phyloP scores from a whole-genome alignment of 106 monocot species.

The Posidonia australis region DNA sequence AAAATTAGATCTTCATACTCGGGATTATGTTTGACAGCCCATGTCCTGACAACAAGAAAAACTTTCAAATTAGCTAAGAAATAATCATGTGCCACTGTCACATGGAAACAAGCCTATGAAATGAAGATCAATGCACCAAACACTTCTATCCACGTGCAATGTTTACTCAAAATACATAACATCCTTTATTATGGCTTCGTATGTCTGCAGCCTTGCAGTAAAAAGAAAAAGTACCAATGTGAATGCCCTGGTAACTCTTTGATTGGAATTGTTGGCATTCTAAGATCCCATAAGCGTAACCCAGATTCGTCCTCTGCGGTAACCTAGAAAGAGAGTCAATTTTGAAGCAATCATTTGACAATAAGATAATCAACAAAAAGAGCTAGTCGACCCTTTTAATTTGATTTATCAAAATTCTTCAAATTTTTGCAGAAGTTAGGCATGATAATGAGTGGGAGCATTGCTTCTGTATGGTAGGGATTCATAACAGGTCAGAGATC shows the following conservation, averaged over 20 bases:
- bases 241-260: slow-evolving; percentile 72
- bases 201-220: slow-evolving; percentile 16
- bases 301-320: slow-evolving; percentile 96
- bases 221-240: slow-evolving; percentile 73
- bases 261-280: slow-evolving; percentile 70
- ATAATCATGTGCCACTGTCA: neutral
- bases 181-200: neutral
- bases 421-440: too few species aligned
- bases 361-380: neutral
- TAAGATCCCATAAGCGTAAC: slow-evolving; percentile 86
- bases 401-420: neutral
- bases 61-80: neutral
- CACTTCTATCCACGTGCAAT: neutral
- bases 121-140: neutral
- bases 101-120: neutral
- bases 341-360: neutral
- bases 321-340: slow-evolving; percentile 25
- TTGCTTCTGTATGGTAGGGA: too few species aligned
- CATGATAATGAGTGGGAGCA: too few species aligned
- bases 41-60: slow-evolving; percentile 56
- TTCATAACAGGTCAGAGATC: too few species aligned
- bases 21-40: slow-evolving; percentile 75
- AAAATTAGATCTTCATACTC: slow-evolving; percentile 77
- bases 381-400: neutral
- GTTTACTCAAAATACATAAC: neutral